Evolutionary conservation across 768 basidiomycete species (phyloP).

Genomic region (Termitomyces sp.): DNA sequence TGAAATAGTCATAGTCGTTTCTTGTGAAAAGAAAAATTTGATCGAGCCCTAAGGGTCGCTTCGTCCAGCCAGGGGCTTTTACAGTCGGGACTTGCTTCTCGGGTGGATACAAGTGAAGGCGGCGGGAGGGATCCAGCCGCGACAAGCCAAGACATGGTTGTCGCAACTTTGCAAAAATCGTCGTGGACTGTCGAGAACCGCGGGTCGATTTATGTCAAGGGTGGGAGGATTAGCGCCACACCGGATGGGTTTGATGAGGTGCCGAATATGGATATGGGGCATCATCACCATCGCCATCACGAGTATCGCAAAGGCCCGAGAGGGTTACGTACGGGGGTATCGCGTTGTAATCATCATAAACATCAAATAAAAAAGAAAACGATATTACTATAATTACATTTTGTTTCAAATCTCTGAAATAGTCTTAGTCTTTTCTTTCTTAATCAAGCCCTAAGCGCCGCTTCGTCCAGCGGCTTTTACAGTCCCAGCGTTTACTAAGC

Average conservation of each 20-base stretch:
- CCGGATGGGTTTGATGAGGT: background rate
- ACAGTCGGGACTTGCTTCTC: constrained; percentile 41
- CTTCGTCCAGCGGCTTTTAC: constrained; percentile 70
- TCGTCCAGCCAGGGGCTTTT: constrained; percentile 56
- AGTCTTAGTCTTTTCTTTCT: too few relatives aligned
- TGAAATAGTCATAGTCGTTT: too few relatives aligned
- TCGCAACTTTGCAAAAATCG: constrained; percentile 7
- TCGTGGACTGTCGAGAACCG: constrained; percentile 4
- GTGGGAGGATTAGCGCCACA: constrained; percentile 7
- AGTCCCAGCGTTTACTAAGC: constrained; percentile 29
- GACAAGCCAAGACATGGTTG: constrained; percentile 67
- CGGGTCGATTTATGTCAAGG: constrained; percentile 4
- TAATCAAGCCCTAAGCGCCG: constrained; percentile 32
- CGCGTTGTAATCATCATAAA: too few relatives aligned
- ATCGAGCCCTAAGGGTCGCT: constrained; percentile 44
- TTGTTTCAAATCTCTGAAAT: background rate
- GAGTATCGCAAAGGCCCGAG: background rate
- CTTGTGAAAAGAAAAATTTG: too few relatives aligned
- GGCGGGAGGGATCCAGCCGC: constrained; percentile 74
- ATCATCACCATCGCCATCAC: too few relatives aligned
- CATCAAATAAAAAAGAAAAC: background rate
- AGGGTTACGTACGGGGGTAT: too few relatives aligned
- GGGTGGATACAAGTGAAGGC: constrained; percentile 34
- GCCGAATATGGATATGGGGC: background rate
- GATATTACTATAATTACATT: constrained; percentile 8